Conservation (phyloP, 148 eudicot species). For the Suaeda aralocaspica region DNA sequence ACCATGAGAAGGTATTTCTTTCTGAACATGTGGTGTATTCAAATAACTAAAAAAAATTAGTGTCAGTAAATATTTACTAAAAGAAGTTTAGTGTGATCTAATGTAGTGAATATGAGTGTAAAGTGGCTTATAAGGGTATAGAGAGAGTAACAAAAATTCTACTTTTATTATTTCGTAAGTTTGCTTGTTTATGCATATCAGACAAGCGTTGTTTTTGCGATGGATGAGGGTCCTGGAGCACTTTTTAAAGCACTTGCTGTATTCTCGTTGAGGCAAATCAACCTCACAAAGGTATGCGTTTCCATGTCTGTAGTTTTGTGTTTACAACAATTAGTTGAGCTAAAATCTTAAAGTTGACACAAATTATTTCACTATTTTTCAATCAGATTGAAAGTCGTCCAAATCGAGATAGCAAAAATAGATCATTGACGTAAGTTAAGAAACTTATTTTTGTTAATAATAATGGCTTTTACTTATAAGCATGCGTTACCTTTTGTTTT, state of each 20-base stretch:
- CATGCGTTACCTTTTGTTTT: slow-evolving; percentile 4
- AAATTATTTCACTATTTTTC: background rate
- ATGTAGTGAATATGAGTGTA: too few species aligned
- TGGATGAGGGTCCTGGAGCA: slow-evolving; percentile 82
- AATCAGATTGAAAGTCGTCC: slow-evolving; percentile 92
- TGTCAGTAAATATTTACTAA: too few species aligned
- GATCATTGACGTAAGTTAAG: slow-evolving; percentile 47
- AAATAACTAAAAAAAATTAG: too few species aligned
- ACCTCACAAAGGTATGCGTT: slow-evolving; percentile 43
- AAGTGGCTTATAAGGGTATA: too few species aligned
- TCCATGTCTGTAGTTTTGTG: too few species aligned
- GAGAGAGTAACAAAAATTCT: background rate
- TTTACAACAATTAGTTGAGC: background rate
- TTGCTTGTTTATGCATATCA: slow-evolving; percentile 16
- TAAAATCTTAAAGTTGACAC: background rate
- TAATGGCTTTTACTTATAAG: background rate
- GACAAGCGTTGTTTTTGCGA: slow-evolving; percentile 89
- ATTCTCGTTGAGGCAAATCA: slow-evolving; percentile 68
- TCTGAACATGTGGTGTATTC: too few species aligned
- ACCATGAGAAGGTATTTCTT: too few species aligned
- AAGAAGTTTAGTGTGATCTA: too few species aligned
- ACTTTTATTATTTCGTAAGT: background rate
- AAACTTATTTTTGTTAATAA: background rate
- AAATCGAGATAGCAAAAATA: slow-evolving; percentile 44
- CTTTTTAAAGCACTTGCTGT: slow-evolving; percentile 87